A percentile compares a stretch with the other conserved stretches of the same genome.
phyloP scores from a whole-genome alignment of 1,139 yeast species.

The Sugiyamaella sp. region DNA sequence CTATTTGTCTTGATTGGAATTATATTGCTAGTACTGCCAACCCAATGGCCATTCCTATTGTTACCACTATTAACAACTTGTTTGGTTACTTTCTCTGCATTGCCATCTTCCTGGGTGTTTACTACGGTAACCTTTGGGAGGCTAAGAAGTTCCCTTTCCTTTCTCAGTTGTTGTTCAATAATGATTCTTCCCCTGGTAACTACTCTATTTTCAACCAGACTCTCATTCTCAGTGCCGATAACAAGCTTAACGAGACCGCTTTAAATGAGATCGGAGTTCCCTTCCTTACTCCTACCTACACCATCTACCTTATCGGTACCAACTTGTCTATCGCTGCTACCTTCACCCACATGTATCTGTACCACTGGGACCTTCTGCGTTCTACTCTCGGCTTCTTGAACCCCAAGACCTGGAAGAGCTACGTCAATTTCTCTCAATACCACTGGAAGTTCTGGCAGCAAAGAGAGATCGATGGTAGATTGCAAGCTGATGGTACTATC shows the following conservation, averaged over 20 bases:
- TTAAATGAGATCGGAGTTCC: slow-evolving; percentile 38
- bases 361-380: slow-evolving; percentile 28
- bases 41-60: slow-evolving; percentile 37
- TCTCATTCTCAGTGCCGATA: slow-evolving; percentile 33
- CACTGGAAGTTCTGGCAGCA: slow-evolving; percentile 26
- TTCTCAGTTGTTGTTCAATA: slow-evolving; percentile 37
- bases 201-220: slow-evolving; percentile 37
- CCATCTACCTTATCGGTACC: slow-evolving; percentile 39
- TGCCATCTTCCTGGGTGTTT: slow-evolving; percentile 37
- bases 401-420: slow-evolving; percentile 23
- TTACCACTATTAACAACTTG: slow-evolving; percentile 37
- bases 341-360: slow-evolving; percentile 37
- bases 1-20: slow-evolving; percentile 41
- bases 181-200: slow-evolving; percentile 35
- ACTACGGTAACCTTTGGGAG: slow-evolving; percentile 41
- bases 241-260: slow-evolving; percentile 32
- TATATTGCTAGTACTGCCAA: slow-evolving; percentile 38
- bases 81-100: slow-evolving; percentile 39
- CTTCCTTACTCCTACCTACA: slow-evolving; percentile 39
- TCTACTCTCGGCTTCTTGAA: slow-evolving; percentile 25
- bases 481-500: slow-evolving; percentile 36
- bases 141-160: slow-evolving; percentile 39
- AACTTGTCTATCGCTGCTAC: slow-evolving; percentile 41
- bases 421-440: slow-evolving; percentile 11
- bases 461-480: slow-evolving; percentile 32